phyloP scores from a whole-genome alignment of 345 rosid genomes.

The Capsella bursapastoris region DNA sequence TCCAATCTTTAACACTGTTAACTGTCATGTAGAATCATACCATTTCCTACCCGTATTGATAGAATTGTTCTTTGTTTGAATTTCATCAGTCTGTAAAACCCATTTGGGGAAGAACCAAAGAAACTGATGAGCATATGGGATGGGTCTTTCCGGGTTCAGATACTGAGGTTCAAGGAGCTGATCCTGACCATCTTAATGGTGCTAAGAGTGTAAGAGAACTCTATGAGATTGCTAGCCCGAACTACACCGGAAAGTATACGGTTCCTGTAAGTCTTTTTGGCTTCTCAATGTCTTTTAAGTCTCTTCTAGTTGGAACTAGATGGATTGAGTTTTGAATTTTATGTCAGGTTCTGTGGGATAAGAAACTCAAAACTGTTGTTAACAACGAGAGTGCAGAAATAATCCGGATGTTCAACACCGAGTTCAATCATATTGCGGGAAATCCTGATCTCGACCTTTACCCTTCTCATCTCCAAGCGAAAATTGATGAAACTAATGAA shows the following conservation, averaged over 20 bases:
- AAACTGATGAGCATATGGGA: conserved; percentile 83
- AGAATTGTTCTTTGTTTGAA: conserved; percentile 16
- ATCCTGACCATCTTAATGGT: conserved; percentile 70
- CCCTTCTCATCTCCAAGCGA: conserved; percentile 50
- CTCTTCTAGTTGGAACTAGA: conserved; percentile 32
- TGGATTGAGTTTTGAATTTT: conserved; percentile 23
- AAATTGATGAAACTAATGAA: conserved; percentile 53
- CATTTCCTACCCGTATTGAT: conserved; percentile 13
- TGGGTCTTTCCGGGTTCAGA: conserved; percentile 77
- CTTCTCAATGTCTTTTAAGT: not conserved
- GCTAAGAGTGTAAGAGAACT: conserved; percentile 78
- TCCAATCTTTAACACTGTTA: conserved; percentile 5
- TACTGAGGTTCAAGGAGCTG: conserved; percentile 79
- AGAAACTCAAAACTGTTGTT: conserved; percentile 65
- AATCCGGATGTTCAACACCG: conserved; percentile 57
- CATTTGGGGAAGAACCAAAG: conserved; percentile 88
- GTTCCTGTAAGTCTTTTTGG: conserved; percentile 79
- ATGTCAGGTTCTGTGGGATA: conserved; percentile 61
- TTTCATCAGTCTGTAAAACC: conserved; percentile 73
- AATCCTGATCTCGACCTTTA: conserved; percentile 57
- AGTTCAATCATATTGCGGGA: conserved; percentile 55
- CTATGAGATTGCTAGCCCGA: conserved; percentile 79
- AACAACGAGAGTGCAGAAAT: conserved; percentile 66
- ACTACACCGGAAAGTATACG: conserved; percentile 77
- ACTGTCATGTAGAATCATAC: conserved; percentile 1